Evolutionary conservation across 495 filamentous ascomycete genomes (phyloP), one percentile per base, ranked within the genome.

Genomic region (Lepraria neglecta): DNA sequence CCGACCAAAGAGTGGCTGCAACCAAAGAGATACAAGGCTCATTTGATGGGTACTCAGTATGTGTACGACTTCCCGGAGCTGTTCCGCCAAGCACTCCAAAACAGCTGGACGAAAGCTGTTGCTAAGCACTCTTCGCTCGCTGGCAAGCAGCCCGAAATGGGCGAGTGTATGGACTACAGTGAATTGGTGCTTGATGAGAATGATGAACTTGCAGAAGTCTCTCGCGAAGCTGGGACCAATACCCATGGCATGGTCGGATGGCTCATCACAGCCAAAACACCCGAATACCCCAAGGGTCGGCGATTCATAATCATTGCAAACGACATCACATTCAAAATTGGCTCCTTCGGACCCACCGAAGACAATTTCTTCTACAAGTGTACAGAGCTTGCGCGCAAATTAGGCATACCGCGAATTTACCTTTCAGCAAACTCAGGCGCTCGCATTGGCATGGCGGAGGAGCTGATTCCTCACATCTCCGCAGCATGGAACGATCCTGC

Each of bases 61-160:
- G 95, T 96, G 61, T 98, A 98, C 73, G 94, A 98, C 78, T 98
- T 98, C 88, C 94, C 94, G 9, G 95, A 98, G 79, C 86, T 98
- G 38, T 98, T 98, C 88, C 83, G 94, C 70, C 94, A 97, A 74
- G 92, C 94, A 45, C 88, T 96, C 75, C 91, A 97, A 76, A 97
- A 96, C 78, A 89, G 84, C 79, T 98, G 94, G 94, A 77, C 78
- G 66, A 84, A 84, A 71, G 81, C 82, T 57, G 81, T 87, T 46
- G 79, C 80, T 67, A 87, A 86, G 71, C 83, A 91, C 59, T 77
- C 89, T 4, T 77, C 80, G 40, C 74, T 97, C 52, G 80, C 82
- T 33, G 87, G 90, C 44, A 90, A 89, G 79, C 87, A 92, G 70
- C 95, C 95, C 15, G 78, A 81, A 17, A 78, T 85, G 63, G 91